These are phyloP conservation scores for Hysterangium stoloniferum DNA, from an alignment of 768 basidiomycete species.

Conservation along the genomic window DNA sequence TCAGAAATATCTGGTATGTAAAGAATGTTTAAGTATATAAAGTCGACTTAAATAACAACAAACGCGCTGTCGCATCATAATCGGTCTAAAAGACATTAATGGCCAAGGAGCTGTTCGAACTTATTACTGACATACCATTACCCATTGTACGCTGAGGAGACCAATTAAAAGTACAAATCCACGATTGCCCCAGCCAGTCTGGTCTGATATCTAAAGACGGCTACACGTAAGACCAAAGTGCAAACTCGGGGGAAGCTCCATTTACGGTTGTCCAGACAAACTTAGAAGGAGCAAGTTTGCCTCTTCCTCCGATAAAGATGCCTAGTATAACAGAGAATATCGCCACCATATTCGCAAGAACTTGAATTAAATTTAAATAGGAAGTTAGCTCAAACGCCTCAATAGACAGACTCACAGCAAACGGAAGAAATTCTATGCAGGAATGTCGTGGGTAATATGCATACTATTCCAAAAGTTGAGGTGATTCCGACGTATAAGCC, in stretches of 20 bases:
- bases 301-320: constrained; percentile 26
- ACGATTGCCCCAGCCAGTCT: constrained; percentile 33
- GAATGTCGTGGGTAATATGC: constrained; percentile 29
- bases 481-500: constrained; percentile 62
- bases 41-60: no score
- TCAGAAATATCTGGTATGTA: constrained; percentile 17
- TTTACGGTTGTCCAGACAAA: constrained; percentile 20
- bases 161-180: constrained; percentile 40
- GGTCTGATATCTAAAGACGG: constrained; percentile 29
- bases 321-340: constrained; percentile 36
- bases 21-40: no score
- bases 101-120: not conserved
- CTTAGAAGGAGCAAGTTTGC: constrained; percentile 10
- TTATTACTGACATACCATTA: constrained; percentile 26
- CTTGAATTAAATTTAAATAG: constrained; percentile 18
- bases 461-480: constrained; percentile 33
- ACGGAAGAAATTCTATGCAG: constrained; percentile 26
- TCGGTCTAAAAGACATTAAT: constrained; percentile 11
- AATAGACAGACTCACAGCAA: constrained; percentile 13
- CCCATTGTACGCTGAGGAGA: constrained; percentile 40
- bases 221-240: constrained; percentile 23
- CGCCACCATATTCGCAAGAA: constrained; percentile 40
- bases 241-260: not conserved
- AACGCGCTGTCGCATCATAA: constrained; percentile 15
- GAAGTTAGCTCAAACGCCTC: not conserved